A percentile compares a stretch with the other conserved stretches of the same genome.
Evolutionary conservation across 1,284 basidiomycete species (phyloP).

Genomic region (Sporisorium exsertum): DNA sequence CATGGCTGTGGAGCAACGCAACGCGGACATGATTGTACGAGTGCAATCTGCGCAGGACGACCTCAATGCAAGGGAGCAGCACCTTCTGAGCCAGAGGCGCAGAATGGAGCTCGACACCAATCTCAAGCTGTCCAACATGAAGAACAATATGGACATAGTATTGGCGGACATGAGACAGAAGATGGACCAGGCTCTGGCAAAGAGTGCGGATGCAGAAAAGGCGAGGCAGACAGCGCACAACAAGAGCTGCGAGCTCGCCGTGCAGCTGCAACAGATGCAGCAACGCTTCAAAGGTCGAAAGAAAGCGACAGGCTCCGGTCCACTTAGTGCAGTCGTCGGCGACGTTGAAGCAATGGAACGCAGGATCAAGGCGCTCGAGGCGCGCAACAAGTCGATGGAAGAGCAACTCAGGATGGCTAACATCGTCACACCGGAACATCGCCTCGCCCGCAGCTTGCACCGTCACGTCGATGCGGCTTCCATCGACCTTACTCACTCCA

Average conservation of each 20-base stretch:
- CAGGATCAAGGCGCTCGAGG: constrained; percentile 24
- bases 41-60: background rate
- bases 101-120: background rate
- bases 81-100: background rate
- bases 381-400: constrained; percentile 4
- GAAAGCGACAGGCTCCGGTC: background rate
- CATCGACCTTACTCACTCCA: constrained; percentile 20
- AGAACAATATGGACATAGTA: background rate
- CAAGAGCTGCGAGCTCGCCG: constrained; percentile 27
- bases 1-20: no score
- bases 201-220: constrained; percentile 3
- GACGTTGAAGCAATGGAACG: constrained; percentile 5
- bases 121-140: constrained; percentile 8
- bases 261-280: constrained; percentile 22
- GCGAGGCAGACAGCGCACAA: constrained; percentile 13
- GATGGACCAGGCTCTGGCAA: constrained; percentile 2
- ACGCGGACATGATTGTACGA: background rate
- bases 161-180: background rate
- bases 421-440: constrained; percentile 8
- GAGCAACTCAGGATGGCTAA: constrained; percentile 5
- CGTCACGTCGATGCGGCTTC: background rate
- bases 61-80: background rate
- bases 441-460: constrained; percentile 4
- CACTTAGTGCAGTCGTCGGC: background rate
- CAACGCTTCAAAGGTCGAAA: constrained; percentile 4